Base-by-base conservation (phyloP, 176 grass and related monocot species). In the Poa pratensis region DNA sequence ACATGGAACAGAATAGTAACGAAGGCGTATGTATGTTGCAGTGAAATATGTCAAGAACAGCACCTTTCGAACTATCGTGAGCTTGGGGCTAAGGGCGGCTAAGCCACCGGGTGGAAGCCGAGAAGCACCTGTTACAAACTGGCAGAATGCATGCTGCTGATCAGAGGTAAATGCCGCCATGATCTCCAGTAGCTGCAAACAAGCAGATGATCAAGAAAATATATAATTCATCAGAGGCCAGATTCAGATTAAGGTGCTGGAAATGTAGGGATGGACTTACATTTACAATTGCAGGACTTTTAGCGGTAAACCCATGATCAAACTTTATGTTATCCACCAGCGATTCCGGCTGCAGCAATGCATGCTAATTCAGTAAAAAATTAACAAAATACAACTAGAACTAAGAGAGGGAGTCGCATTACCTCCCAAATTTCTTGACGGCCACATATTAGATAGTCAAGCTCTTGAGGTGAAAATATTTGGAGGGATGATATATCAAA, bases 11-110 rank as follows among this genome's bases (percentile, higher is more conserved):
- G 48, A 67, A 63, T 71, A 24, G 32, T 50, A 45, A 50, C 14
- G 11, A 50, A 9, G 35, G 22, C 0, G 19, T 14, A 6, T 14
- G 12, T 49, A 24, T 76, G 71, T 64, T 52, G 37, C 13, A 32
- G 45, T 18, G 60, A 13, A 12, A 62, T 7, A 81, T 85, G 17
- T 59, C 2, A 48, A 74, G 17, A 80, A 42, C 15, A 4, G 7
- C 88, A 97, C 95, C 95, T 97, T 97, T 84, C 95, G 89, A 82
- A 97, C 95, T 72, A 95, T 93, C 3, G 95, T 97, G 68, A 97
- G 80, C 82, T 93, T 97, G 20, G 95, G 95, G 69, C 83, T 95
- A 61, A 97, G 82, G 20, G 95, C 95, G 3, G 92, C 91, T 27
- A 97, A 90, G 55, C 95, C 95, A 91, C 95, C 95, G n/a, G 92